Evolutionary conservation across 108 stramenopile genomes (phyloP), one percentile per base, ranked within the genome.

Genomic region (Schizochytrium sp.): DNA sequence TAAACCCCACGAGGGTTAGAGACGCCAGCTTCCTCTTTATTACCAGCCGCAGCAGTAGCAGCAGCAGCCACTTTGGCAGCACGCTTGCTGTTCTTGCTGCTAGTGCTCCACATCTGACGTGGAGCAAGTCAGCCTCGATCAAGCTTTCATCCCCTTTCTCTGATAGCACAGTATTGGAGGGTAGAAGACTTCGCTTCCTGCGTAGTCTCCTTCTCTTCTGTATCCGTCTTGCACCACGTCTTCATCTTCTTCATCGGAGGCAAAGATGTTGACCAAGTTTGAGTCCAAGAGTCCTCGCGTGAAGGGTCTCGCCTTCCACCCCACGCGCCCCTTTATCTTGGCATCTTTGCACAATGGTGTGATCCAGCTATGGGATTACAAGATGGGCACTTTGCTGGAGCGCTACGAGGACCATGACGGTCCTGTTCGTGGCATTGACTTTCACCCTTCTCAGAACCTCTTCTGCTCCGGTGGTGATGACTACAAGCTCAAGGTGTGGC

Each of bases 401-500:
- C 93, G 97, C 46, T 99, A 98, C 90, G 99, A 98, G 90, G 99
- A 99, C 91, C 99, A 99, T 95, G 99, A 99, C 56, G 99, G 99
- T 2, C 99, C 99, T 17, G 99, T 99, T 69, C 95, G 99, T 42
- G 99, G 99, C 72, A 97, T 99, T 1, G 99, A 99, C 93, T 99
- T 99, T 90, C 98, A 99, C 93, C 91, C 95, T 45, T 92, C 94
- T 28, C 97, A 99, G 88, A 96, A 97, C 17, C 93, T 99, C 72
- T 96, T 99, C 88, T 97, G 97, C 45, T 96, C 96, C 46, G 99
- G 99, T 40, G 99, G 99, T 47, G 99, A 99, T 87, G 99, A 99
- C 92, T 98, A 98, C 97, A 98, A 98, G 90, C 97, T 99, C 93
- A 99, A 99, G 92, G 98, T 99, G 7, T 99, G 99, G 99, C 97